Evolutionary conservation across 1,284 basidiomycete species (phyloP).

Genomic region (Megacollybia platyphylla): DNA sequence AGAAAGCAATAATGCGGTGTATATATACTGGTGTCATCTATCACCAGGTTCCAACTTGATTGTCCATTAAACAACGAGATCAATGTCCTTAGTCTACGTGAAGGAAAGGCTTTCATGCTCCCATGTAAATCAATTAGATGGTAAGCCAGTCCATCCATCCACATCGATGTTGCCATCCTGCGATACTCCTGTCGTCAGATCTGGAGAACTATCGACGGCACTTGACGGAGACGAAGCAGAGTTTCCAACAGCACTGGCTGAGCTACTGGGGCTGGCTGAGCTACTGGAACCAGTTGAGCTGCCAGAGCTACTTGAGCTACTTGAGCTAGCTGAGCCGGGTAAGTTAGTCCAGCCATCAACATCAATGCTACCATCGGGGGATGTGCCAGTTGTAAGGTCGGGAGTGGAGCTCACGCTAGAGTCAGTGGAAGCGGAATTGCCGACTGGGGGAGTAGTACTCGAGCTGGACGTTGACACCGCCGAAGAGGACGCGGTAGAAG

Average conservation of each 20-base stretch:
- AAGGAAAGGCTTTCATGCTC: neutral
- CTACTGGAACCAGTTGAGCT: no score
- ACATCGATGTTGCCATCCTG: neutral
- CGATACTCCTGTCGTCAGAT: slow-evolving; percentile 2
- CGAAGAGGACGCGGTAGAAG: no score
- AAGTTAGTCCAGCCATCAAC: slow-evolving; percentile 26
- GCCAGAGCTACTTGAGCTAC: no score
- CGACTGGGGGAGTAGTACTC: slow-evolving; percentile 8
- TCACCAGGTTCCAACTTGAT: slow-evolving; percentile 1
- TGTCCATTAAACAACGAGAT: slow-evolving; percentile 2
- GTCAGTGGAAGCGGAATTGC: slow-evolving; percentile 1
- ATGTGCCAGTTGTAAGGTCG: slow-evolving; percentile 25
- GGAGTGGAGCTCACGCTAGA: slow-evolving; percentile 11
- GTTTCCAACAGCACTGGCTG: no score
- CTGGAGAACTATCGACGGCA: no score
- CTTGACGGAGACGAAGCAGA: no score
- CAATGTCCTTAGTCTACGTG: neutral
- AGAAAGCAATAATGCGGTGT: slow-evolving; percentile 5
- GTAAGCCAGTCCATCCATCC: no score
- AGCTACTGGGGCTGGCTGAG: no score
- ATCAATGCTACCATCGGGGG: slow-evolving; percentile 23
- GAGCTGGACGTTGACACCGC: no score
- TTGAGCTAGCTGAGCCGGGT: neutral
- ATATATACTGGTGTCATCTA: slow-evolving; percentile 1
- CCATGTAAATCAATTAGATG: neutral